Base-by-base conservation (phyloP, 495 filamentous ascomycete species). In the Tuber melanosporum region DNA sequence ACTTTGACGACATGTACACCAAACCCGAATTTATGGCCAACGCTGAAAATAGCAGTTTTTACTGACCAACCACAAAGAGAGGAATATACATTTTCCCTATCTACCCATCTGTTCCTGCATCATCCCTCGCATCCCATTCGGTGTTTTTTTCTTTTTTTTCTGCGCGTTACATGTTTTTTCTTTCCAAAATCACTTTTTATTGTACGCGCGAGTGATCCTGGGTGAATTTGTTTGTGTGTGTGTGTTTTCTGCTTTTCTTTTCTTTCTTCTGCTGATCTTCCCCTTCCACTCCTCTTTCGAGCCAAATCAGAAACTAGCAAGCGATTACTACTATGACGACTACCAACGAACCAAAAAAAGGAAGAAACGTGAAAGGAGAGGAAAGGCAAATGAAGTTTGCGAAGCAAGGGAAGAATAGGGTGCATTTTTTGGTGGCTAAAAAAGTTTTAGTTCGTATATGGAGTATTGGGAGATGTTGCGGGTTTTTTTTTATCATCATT, bases 11-110 rank as follows among this genome's bases (percentile, higher is more conserved):
- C 72, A 78, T 79, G 39, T 83, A 83, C 49, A 83, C 83, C 52
- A 83, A 83, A 57, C 82, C 82, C n/a, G 82, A 83, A 71, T 73
- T 82, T 57, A 74, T 83, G 36, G 77, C 74, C 49, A 76, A 82
- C 42, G 74, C 79, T 3, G 76, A 82, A 47, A 80, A 81, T 57
- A 66, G 74, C 22, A 75, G 77, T 71, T 80, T 80, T 62, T 74
- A 66, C 57, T 66, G 26, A 66, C 17, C 26, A 66, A 66, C 57
- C 4, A 66, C 17, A 19, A 17, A 66, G 57, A 36, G 57, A 66
- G 57, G 57, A 36, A 66, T 15, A 32, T 19, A 17, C 14, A 66
- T 19, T 66, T 17, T 26, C 26, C 36, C 57, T 36, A 36, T 32
- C 5, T 26, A 66, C 4, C 57, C 57, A 66, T 36, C 14, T 36